A percentile compares a stretch with the other conserved stretches of the same genome.
Evolutionary conservation across 78 protist species (phyloP).

Genomic region (Dictyostelium citrinum): DNA sequence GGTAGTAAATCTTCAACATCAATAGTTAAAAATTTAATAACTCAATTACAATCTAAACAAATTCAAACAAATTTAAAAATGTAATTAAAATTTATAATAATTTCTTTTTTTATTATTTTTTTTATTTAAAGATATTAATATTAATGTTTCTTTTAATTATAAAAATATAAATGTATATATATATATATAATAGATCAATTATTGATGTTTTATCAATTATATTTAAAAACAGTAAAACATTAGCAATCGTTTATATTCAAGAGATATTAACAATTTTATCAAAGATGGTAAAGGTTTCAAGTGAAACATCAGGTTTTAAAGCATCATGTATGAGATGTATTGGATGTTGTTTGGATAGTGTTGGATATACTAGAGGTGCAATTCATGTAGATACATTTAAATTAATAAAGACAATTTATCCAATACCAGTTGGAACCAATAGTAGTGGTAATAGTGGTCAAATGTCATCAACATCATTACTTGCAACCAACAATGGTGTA

Average conservation of each 20-base stretch:
- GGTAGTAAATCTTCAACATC: conserved; percentile 42
- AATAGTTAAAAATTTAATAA: conserved; percentile 23
- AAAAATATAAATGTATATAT: too few species aligned
- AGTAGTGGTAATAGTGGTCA: not conserved
- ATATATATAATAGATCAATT: too few species aligned
- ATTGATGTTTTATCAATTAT: conserved; percentile 43
- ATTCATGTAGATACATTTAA: conserved; percentile 50
- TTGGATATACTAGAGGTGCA: not conserved
- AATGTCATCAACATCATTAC: not conserved
- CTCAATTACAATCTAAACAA: conserved; percentile 28
- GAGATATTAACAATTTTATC: conserved; percentile 27
- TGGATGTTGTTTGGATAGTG: not conserved
- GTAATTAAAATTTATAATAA: not conserved
- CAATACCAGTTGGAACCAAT: not conserved
- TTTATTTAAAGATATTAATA: not conserved
- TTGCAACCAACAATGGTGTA: not conserved
- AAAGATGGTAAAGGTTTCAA: not conserved
- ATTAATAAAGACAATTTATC: conserved; percentile 33
- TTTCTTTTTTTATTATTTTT: not conserved
- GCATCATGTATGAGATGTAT: conserved; percentile 39
- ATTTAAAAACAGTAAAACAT: conserved; percentile 57
- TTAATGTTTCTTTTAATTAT: too few species aligned
- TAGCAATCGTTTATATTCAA: conserved; percentile 33
- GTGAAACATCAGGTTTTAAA: not conserved
- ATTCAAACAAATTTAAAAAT: not conserved